Conservation (phyloP, 805 yeast species). For the Wickerhamiella sorbophila region DNA sequence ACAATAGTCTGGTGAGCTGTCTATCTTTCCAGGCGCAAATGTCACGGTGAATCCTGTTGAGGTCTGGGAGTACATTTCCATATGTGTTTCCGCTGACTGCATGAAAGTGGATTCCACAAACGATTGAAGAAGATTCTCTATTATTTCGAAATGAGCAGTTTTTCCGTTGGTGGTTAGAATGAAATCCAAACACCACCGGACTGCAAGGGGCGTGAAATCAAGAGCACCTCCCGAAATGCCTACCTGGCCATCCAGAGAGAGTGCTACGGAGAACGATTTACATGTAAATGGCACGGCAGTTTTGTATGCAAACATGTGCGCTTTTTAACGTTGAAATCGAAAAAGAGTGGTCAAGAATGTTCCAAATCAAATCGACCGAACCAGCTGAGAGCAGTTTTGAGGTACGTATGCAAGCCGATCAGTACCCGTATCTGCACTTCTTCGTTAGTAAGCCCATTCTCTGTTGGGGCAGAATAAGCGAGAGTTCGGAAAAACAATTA, state of each 20-base stretch:
- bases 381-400: too few species aligned
- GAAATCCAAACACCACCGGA: not conserved
- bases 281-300: not conserved
- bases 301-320: not conserved
- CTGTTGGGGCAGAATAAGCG: too few species aligned
- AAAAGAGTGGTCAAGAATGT: too few species aligned
- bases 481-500: too few species aligned
- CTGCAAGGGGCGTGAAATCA: constrained; percentile 1
- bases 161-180: not conserved
- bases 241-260: not conserved
- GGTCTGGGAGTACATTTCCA: constrained; percentile 2
- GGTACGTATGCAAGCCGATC: too few species aligned
- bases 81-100: not conserved
- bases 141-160: not conserved
- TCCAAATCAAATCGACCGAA: too few species aligned
- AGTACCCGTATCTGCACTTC: too few species aligned
- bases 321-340: too few species aligned
- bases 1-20: not conserved
- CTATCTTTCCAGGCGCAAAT: constrained; percentile 3
- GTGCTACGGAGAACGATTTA: not conserved
- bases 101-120: not conserved
- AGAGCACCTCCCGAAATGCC: not conserved
- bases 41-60: constrained; percentile 1
- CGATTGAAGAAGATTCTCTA: not conserved
- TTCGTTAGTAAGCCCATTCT: too few species aligned